Evolutionary conservation across 768 basidiomycete genomes (phyloP).

Genomic region (Psilocybe cyanescens): DNA sequence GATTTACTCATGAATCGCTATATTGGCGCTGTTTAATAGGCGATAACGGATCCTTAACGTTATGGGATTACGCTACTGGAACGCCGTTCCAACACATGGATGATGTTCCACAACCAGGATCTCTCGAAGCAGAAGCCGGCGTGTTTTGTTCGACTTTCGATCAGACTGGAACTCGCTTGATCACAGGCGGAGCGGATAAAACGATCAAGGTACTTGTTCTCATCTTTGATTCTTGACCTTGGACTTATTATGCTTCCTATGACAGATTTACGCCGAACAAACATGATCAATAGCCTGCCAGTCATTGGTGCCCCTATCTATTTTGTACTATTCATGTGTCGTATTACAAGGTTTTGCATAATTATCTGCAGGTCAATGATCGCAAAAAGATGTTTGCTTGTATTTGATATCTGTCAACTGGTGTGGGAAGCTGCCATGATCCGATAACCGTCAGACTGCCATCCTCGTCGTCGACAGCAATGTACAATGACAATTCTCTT

Average conservation of each 20-base stretch:
- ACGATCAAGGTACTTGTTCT: constrained; percentile 85
- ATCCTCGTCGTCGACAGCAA: too few species aligned
- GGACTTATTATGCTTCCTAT: neutral
- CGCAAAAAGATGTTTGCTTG: too few species aligned
- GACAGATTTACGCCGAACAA: constrained; percentile 72
- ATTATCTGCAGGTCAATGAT: too few species aligned
- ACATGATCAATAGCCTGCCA: constrained; percentile 32
- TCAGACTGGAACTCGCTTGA: constrained; percentile 89
- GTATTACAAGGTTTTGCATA: too few species aligned
- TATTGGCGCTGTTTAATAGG: constrained; percentile 44
- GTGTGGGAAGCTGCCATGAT: too few species aligned
- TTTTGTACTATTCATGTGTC: neutral
- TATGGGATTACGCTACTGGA: constrained; percentile 97
- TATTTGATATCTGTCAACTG: too few species aligned
- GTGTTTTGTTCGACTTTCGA: constrained; percentile 98
- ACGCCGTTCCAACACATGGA: constrained; percentile 94
- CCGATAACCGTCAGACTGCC: too few species aligned
- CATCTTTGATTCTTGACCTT: neutral
- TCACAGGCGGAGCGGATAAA: constrained; percentile 98
- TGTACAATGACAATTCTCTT: too few species aligned
- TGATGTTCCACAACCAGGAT: constrained; percentile 96
- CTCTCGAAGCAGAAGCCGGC: constrained; percentile 95
- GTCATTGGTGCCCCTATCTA: neutral
- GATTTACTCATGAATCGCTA: neutral
- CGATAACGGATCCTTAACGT: constrained; percentile 88